Base-by-base conservation (phyloP, 495 filamentous ascomycete species). In the Elasticomyces elasticus region DNA sequence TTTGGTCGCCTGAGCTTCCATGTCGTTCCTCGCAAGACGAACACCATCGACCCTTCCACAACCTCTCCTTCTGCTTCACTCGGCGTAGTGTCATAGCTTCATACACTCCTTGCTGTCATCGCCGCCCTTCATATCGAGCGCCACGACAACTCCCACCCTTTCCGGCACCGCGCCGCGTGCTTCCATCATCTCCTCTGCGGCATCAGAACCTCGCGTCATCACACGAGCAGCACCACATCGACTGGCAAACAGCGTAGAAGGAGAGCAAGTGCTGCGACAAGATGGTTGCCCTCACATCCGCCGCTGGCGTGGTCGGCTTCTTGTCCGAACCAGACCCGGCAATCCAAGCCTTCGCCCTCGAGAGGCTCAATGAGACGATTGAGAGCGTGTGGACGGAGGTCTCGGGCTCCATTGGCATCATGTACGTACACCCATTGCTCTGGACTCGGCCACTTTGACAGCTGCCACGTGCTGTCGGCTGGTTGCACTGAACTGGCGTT, bases 331-430 rank as follows among this genome's bases (percentile, higher is more conserved):
- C 91, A 47, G 92, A 97, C 71, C 77, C 83, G 22, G 86, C 92
- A 74, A 80, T 99, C 64, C 88, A 85, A 73, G 81, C 88, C 63
- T 97, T 95, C 68, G 94, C 94, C 52, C 76, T 99, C 64, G 83
- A 91, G 75, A 88, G 85, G 55, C 78, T 97, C 64, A 92, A 97
- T 71, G 86, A 92, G 55, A 83, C 95, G 62, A 92, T 99, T 63
- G 89, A 97, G 68, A 83, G 89, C 49, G 78, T 97, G 57, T 99
- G 94, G 94, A 89, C 90, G 52, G 92, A 99, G 74, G 87, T 99
- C 44, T 89, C 91, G 26, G 87, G 83, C 45, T 83, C 85, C 41
- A 79, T 99, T 63, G 86, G 84, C 60, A 84, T 95, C 71, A 95
- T 99, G 90, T 95, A 74, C 69, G 88, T 77, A 59, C 47, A 45